phyloP scores from a whole-genome alignment of 345 rosid species.

The Clausena lansium region DNA sequence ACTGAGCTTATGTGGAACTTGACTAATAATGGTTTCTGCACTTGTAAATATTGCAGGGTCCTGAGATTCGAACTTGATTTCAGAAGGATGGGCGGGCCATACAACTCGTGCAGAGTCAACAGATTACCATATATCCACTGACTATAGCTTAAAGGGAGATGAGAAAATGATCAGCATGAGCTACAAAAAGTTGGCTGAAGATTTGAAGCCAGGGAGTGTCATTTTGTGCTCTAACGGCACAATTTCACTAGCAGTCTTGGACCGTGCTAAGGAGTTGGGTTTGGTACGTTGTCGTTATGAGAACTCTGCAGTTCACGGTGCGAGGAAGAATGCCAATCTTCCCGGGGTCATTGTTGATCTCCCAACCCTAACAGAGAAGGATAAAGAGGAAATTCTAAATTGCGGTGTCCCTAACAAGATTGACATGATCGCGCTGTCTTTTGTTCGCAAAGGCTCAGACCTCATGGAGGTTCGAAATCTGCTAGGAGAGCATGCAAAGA shows the following conservation, averaged over 20 bases:
- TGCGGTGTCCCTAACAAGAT: constrained; percentile 62
- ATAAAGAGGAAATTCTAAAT: constrained; percentile 48
- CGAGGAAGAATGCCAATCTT: constrained; percentile 64
- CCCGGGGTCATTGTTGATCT: constrained; percentile 63
- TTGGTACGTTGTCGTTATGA: constrained; percentile 48
- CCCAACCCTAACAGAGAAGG: constrained; percentile 60
- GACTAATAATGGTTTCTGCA: neutral
- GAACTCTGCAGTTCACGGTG: constrained; percentile 55
- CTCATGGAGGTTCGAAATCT: constrained; percentile 43
- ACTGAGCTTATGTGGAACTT: neutral
- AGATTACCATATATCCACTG: constrained; percentile 45
- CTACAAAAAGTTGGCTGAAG: constrained; percentile 53
- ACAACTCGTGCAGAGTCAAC: constrained; percentile 32
- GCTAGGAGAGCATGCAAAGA: constrained; percentile 43
- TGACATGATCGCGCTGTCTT: constrained; percentile 60
- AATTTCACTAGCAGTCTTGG: constrained; percentile 46
- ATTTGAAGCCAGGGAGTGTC: constrained; percentile 42
- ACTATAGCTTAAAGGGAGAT: constrained; percentile 48
- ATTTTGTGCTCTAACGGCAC: constrained; percentile 60
- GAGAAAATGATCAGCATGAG: constrained; percentile 50
- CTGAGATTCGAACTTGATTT: constrained; percentile 37
- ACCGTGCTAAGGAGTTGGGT: constrained; percentile 38
- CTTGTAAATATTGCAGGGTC: constrained; percentile 24
- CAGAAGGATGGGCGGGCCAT: constrained; percentile 32
- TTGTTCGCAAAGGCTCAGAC: constrained; percentile 62